Conservation (phyloP, 1,284 basidiomycete species). For the Ganoderma lingzhi region DNA sequence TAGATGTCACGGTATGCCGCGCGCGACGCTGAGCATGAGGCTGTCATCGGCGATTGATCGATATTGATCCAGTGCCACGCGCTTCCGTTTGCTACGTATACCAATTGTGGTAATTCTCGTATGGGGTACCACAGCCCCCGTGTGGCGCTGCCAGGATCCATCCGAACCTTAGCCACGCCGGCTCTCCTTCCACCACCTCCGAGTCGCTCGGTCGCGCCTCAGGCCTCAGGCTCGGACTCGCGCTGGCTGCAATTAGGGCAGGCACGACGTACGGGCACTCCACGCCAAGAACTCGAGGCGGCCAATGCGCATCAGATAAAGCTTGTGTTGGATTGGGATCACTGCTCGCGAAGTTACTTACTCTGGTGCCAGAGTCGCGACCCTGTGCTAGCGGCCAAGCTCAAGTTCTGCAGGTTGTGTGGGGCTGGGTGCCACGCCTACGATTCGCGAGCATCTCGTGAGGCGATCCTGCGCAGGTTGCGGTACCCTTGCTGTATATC, state of each 20-base stretch:
- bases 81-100: neutral
- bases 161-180: neutral
- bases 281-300: neutral
- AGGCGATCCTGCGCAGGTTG: constrained; percentile 1
- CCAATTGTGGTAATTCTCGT: neutral
- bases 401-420: neutral
- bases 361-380: neutral
- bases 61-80: neutral
- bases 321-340: neutral
- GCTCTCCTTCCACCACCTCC: neutral
- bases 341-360: neutral
- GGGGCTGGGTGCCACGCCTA: neutral
- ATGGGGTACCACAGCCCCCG: too few relatives aligned
- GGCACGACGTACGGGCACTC: neutral
- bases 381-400: neutral
- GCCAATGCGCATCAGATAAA: neutral
- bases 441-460: neutral
- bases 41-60: neutral
- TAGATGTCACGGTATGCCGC: neutral
- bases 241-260: neutral
- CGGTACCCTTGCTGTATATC: neutral
- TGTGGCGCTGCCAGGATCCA: neutral
- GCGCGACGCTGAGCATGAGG: neutral
- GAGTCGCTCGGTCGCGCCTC: neutral
- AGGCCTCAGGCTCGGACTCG: neutral